Base-by-base conservation (phyloP, 179 eudicot species). In the Pouteria campechiana region DNA sequence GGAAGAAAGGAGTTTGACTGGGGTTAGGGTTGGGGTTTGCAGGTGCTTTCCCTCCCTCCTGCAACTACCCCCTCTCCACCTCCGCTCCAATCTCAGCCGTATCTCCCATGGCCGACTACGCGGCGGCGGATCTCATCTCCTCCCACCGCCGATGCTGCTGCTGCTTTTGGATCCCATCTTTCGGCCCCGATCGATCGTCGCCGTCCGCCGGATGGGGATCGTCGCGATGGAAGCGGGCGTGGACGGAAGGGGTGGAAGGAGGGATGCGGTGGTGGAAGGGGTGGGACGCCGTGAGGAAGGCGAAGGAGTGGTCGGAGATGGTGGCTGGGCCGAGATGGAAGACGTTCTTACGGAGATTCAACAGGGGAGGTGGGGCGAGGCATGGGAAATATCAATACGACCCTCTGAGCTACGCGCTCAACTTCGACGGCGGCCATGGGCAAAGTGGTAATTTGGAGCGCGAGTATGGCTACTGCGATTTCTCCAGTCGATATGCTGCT, bases 301-400 rank as follows among this genome's bases (percentile, higher is more conserved):
- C 57, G 10, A 54, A 63, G 1, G 58, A 64, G 5, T 64, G 69
- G 69, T 64, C 69, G 12, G 69, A 64, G 35, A 64, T 64, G 19
- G 50, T 57, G 25, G 69, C 64, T 17, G 64, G 69, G 1, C 69
- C 69, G 0, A 57, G 46, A 33, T 64, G 69, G 64, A 64, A 64
- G 44, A 64, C 69, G 3, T 64, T 64, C 21, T 38, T 64, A 12
- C 64, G 69, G 5, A 49, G 50, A 6, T 57, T 57, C 22, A 50
- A 50, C 18, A 53, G 58, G 15, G 35, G 15, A 18, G 38, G 35
- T 9, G 31, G 35, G 0, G 36, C 17, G 15, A 46, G 46, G 10
- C 60, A 30, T 14, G 57, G 28, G 18, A 49, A 63, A 2, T 63
- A 56, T 36, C 69, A 63, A 40, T 63, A 63, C 16, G 69, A 63